Conservation (phyloP, 2,329 filamentous ascomycete genomes). For the Colletotrichum trifolii region DNA sequence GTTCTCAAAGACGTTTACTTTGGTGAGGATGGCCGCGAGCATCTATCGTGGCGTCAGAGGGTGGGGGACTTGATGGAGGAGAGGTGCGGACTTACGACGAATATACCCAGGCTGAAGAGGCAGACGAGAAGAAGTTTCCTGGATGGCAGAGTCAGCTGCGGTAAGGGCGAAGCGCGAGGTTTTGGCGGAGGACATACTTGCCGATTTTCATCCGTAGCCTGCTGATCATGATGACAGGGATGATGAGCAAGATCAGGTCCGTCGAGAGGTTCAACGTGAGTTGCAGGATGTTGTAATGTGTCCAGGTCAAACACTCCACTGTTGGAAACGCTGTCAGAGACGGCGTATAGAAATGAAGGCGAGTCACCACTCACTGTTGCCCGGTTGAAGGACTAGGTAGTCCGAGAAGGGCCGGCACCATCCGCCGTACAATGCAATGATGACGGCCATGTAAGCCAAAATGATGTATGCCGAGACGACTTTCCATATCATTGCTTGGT, state of each 20-base stretch:
- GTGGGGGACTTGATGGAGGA: accelerated
- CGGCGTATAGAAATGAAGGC: no score
- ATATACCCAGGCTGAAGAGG: conserved; percentile 29
- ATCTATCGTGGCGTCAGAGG: conserved; percentile 1
- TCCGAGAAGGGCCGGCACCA: conserved; percentile 33
- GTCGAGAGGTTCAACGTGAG: conserved; percentile 34
- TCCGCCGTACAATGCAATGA: conserved; percentile 29
- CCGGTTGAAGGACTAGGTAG: conserved; percentile 24
- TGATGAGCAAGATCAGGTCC: conserved; percentile 23
- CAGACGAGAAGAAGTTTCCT: conserved; percentile 30
- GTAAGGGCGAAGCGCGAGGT: accelerated
- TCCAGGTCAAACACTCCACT: conserved; percentile 33
- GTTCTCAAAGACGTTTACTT: conserved; percentile 24
- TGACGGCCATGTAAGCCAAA: conserved; percentile 23
- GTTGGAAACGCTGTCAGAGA: background rate
- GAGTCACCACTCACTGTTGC: conserved; percentile 7
- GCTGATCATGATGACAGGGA: conserved; percentile 27
- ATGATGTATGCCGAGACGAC: conserved; percentile 9
- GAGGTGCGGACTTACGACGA: conserved; percentile 4
- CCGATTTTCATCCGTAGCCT: conserved; percentile 24
- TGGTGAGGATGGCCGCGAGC: conserved; percentile 26
- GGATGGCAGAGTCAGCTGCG: background rate
- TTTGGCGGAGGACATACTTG: conserved; percentile 12
- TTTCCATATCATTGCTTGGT: conserved; percentile 22
- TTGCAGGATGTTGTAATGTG: conserved; percentile 29